Evolutionary conservation across 805 yeast species (phyloP).

Genomic region (Wickerhamiella allomyrinae): DNA sequence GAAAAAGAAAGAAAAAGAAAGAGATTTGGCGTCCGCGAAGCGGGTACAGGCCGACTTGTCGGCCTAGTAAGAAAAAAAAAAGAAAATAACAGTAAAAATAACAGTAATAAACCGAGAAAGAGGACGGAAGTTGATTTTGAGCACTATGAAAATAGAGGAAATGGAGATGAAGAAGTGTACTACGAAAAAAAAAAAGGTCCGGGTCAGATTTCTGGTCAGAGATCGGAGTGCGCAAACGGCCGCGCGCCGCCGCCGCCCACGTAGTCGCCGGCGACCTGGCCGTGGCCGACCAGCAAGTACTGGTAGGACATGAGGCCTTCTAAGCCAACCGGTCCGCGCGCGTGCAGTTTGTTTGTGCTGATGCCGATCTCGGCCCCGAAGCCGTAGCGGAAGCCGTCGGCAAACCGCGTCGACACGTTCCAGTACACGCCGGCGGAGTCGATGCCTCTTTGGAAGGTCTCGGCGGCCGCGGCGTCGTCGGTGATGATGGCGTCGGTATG

Average conservation of each 20-base stretch:
- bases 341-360: conserved; percentile 91
- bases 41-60: no score
- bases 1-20: no score
- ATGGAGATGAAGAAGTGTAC: no score
- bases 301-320: conserved; percentile 96
- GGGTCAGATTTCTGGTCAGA: no score
- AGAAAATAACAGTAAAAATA: no score
- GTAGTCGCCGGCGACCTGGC: conserved; percentile 86
- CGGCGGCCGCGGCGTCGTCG: conserved; percentile 54
- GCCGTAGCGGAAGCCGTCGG: conserved; percentile 97
- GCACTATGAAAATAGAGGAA: no score
- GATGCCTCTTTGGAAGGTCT: conserved; percentile 62
- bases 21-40: no score
- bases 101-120: no score
- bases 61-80: no score
- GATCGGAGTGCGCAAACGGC: conserved; percentile 47
- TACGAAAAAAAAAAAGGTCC: no score
- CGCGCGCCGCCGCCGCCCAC: conserved; percentile 82
- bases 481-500: conserved; percentile 93
- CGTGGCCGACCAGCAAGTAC: conserved; percentile 81
- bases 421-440: conserved; percentile 96
- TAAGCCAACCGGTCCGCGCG: conserved; percentile 96
- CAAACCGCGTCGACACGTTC: conserved; percentile 95
- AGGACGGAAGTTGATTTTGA: no score
- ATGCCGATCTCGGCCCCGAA: conserved; percentile 98